Base-by-base conservation (phyloP, 495 filamentous ascomycete genomes). In the Bombardia bombarda region DNA sequence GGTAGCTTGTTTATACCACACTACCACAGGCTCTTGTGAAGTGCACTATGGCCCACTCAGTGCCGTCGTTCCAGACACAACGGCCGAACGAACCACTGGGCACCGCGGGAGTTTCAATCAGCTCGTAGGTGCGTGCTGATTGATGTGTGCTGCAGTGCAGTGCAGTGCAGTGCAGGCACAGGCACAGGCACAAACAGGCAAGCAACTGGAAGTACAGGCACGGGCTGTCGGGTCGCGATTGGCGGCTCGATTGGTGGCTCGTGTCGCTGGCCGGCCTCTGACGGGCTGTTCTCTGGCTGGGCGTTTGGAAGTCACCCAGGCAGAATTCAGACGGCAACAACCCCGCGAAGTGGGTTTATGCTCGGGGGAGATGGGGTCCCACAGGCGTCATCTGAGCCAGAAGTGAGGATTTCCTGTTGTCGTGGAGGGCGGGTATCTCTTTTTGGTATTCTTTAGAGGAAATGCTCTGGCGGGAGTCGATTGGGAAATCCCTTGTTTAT, bases 401-500 rank as follows among this genome's bases (percentile, higher is more conserved):
- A 52, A 49, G 41, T 36, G 38, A 46, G 41, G 43, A 40, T 40
- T 49, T 57, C 44, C 40, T 60, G 35, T 49, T 21, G 46, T 50
- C 49, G 42, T 32, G 40, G 42, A 14, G 56, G 48, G 51, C 32
- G 14, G 32, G 26, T 28, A 28, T 28, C 26, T 8, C 13, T 28
- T 28, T 28, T 28, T 2, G 56, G 46, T 58, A 60, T 52, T 52
- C 52, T 49, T 42, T 42, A 51, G 52, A 49, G 44, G 49, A 45
- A 41, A 20, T 34, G 36, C 38, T 49, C 21, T 32, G 50, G 42
- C 38, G 43, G 36, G 49, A 32, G 26, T 32, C 34, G 28, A 42
- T 49, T 51, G 46, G 51, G 42, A 24, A 45, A 17, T 31, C 47
- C 53, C 55, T 61, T 57, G 60, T 61, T 61, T 61, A 63, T 63